These are phyloP conservation scores for Kwoniella sp. DNA, from an alignment of 768 basidiomycete genomes.

Conservation along the genomic window DNA sequence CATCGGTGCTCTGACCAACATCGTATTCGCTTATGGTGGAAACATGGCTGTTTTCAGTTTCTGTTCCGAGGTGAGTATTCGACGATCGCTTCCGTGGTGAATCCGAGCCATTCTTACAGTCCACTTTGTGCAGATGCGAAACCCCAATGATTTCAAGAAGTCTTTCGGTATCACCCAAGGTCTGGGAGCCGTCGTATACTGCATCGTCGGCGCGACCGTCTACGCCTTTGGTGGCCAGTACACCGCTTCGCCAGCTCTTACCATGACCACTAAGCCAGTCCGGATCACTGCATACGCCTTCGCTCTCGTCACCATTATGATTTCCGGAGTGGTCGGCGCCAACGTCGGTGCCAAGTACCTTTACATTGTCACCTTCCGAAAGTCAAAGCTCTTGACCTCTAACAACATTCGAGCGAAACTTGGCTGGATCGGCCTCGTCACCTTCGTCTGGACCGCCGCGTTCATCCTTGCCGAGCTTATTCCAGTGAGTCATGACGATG, in stretches of 20 bases:
- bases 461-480: conserved; percentile 39
- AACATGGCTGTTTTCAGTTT: conserved; percentile 42
- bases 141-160: conserved; percentile 42
- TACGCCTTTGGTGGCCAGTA: conserved; percentile 43
- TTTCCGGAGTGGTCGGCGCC: conserved; percentile 35
- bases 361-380: conserved; percentile 32
- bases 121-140: conserved; percentile 26
- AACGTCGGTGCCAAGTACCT: conserved; percentile 42
- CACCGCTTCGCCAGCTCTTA: conserved; percentile 34
- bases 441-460: conserved; percentile 35
- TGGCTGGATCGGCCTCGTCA: conserved; percentile 32
- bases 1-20: conserved; percentile 42
- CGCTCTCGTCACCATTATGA: conserved; percentile 35
- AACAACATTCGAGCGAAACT: conserved; percentile 28
- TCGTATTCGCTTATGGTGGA: conserved; percentile 38
- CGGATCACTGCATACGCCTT: conserved; percentile 32
- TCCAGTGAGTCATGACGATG: conserved; percentile 19
- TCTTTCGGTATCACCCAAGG: conserved; percentile 37
- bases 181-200: conserved; percentile 24
- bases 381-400: conserved; percentile 34
- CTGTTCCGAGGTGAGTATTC: conserved; percentile 31
- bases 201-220: conserved; percentile 31
- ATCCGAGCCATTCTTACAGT: not conserved
- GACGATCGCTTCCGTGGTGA: no score
- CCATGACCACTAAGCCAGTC: conserved; percentile 35